These are phyloP conservation scores for Musa beccarii DNA, from an alignment of 176 grass and related monocot genomes.

Conservation along the genomic window DNA sequence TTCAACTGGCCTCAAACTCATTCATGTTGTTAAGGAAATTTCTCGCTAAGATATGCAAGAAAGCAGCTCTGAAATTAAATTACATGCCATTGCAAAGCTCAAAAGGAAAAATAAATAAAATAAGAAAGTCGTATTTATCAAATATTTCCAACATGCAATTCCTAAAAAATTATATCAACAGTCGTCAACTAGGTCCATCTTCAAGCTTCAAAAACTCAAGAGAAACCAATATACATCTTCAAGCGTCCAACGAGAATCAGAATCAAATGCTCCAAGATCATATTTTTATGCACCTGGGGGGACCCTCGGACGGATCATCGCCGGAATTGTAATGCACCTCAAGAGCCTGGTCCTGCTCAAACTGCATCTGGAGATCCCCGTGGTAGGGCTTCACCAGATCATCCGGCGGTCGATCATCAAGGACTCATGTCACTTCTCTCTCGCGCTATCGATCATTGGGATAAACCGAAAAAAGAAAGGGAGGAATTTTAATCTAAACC, in stretches of 20 bases:
- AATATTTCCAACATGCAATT: not conserved
- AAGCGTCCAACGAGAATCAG: not conserved
- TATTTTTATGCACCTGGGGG: not conserved
- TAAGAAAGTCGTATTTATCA: not conserved
- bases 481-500: not conserved
- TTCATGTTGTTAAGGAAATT: no score
- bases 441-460: not conserved
- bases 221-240: not conserved
- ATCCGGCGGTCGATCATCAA: not conserved
- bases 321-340: not conserved
- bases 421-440: not conserved
- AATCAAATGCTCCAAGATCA: not conserved
- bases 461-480: not conserved
- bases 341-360: conserved; percentile 4
- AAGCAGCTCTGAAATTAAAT: no score
- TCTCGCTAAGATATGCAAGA: no score
- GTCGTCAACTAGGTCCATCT: no score
- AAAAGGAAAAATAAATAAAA: no score
- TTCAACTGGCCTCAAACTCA: no score
- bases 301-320: not conserved
- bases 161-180: not conserved
- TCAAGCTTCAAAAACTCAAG: no score
- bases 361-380: conserved; percentile 3
- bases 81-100: no score
- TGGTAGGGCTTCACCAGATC: not conserved